phyloP scores from a whole-genome alignment of 108 stramenopile species.

The Nitzschia palea region DNA sequence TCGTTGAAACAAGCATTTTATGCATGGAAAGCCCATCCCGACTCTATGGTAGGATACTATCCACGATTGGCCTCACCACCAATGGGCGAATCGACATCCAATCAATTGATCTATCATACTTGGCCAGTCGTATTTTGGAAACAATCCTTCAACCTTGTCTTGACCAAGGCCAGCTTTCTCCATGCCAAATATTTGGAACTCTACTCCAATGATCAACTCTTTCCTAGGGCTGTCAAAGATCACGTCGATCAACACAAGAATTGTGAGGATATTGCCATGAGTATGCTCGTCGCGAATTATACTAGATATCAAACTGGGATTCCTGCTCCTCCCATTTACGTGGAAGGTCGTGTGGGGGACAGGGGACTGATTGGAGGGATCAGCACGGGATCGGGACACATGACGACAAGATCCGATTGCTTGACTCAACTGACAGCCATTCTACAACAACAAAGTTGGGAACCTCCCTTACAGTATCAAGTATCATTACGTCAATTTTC shows the following conservation, averaged over 20 bases:
- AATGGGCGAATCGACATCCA: not conserved
- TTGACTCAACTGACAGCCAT: slow-evolving; percentile 38
- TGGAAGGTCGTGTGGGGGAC: slow-evolving; percentile 50
- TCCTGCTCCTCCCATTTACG: slow-evolving; percentile 44
- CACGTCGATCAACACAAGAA: slow-evolving; percentile 66
- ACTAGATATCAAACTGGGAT: slow-evolving; percentile 12
- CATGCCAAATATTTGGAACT: slow-evolving; percentile 50
- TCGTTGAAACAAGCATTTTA: slow-evolving; percentile 40
- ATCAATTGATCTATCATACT: slow-evolving; percentile 38
- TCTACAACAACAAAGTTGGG: slow-evolving; percentile 37
- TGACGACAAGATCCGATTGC: slow-evolving; percentile 47
- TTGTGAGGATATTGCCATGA: slow-evolving; percentile 73
- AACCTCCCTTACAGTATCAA: slow-evolving; percentile 28
- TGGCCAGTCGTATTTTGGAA: slow-evolving; percentile 51
- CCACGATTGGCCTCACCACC: slow-evolving; percentile 47
- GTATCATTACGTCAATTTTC: slow-evolving; percentile 34
- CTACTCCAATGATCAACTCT: slow-evolving; percentile 28
- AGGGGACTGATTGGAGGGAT: slow-evolving; percentile 56
- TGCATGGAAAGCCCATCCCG: slow-evolving; percentile 44
- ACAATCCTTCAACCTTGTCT: slow-evolving; percentile 47
- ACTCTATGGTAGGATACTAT: slow-evolving; percentile 65
- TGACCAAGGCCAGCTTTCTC: slow-evolving; percentile 66
- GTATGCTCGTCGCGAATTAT: slow-evolving; percentile 56
- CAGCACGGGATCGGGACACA: slow-evolving; percentile 47
- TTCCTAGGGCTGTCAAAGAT: slow-evolving; percentile 50